phyloP scores from a whole-genome alignment of 768 basidiomycete species.

The Suillus clintonianus region DNA sequence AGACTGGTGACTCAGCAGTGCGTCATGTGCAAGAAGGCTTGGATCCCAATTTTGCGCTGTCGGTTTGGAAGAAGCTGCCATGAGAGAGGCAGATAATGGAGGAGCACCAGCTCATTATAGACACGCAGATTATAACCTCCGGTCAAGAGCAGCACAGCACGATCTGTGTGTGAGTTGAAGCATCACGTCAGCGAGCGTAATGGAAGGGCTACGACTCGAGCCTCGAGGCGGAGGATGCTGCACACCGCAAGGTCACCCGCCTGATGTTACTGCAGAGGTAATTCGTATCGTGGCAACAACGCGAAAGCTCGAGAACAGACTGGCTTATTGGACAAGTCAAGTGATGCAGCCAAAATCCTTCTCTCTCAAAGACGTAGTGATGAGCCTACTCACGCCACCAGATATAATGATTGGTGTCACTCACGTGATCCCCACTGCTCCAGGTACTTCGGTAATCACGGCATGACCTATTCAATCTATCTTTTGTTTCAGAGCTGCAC shows the following conservation, averaged over 20 bases:
- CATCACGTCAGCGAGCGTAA: not conserved
- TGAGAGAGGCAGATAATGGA: not conserved
- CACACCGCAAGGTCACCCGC: not conserved
- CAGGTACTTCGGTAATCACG: not conserved
- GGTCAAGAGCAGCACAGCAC: not conserved
- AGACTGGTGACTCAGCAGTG: not conserved
- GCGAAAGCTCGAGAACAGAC: not conserved
- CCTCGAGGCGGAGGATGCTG: not conserved
- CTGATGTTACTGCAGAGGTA: too few species aligned
- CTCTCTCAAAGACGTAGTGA: not conserved
- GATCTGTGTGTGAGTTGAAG: not conserved
- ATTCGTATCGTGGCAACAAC: too few species aligned
- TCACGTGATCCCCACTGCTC: not conserved
- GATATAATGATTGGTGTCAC: not conserved
- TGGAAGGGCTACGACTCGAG: not conserved
- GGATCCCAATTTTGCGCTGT: not conserved
- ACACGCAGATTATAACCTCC: not conserved
- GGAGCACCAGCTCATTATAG: not conserved
- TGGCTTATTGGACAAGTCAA: not conserved
- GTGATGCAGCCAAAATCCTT: not conserved
- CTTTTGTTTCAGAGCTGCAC: not conserved
- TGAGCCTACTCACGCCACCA: not conserved
- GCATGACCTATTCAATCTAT: not conserved
- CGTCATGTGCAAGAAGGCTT: not conserved
- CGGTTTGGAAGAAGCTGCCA: not conserved